A percentile compares a stretch with the other conserved stretches of the same genome.
These are phyloP conservation scores for Penicillium expansum DNA, from an alignment of 2,329 filamentous ascomycete species.

Conservation along the genomic window DNA sequence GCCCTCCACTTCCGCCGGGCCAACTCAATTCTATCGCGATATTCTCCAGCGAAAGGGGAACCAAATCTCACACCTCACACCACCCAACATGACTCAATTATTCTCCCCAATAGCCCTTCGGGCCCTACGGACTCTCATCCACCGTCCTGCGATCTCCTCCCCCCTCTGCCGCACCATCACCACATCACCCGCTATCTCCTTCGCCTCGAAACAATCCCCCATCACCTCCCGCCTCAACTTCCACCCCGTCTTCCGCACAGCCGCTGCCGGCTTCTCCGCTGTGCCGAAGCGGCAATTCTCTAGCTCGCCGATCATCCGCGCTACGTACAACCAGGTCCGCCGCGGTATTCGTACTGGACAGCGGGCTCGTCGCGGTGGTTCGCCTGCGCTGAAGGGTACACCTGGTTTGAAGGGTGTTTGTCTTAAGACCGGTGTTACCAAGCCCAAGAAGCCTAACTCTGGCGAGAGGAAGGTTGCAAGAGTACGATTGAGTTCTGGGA, in stretches of 20 bases:
- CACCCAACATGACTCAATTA: conserved; percentile 34
- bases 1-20: conserved; percentile 5
- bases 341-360: conserved; percentile 76
- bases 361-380: conserved; percentile 78
- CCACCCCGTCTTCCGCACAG: conserved; percentile 33
- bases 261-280: conserved; percentile 20
- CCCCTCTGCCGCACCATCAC: conserved; percentile 26
- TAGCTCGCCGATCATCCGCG: conserved; percentile 55
- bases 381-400: conserved; percentile 73
- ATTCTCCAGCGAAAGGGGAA: conserved; percentile 5
- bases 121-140: conserved; percentile 34
- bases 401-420: conserved; percentile 95
- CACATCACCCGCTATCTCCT: conserved; percentile 16
- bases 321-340: conserved; percentile 72
- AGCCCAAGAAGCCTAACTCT: conserved; percentile 98
- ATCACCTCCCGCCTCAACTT: conserved; percentile 22
- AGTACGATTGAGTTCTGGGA: conserved; percentile 82
- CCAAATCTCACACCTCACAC: background rate
- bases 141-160: conserved; percentile 24
- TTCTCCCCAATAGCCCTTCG: conserved; percentile 36
- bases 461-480: conserved; percentile 94
- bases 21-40: conserved; percentile 14
- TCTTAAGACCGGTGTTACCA: conserved; percentile 86
- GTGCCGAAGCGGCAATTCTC: conserved; percentile 50
- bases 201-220: conserved; percentile 21